Conservation (phyloP, 176 grass and related monocot genomes). For the Aechmea fasciata region DNA sequence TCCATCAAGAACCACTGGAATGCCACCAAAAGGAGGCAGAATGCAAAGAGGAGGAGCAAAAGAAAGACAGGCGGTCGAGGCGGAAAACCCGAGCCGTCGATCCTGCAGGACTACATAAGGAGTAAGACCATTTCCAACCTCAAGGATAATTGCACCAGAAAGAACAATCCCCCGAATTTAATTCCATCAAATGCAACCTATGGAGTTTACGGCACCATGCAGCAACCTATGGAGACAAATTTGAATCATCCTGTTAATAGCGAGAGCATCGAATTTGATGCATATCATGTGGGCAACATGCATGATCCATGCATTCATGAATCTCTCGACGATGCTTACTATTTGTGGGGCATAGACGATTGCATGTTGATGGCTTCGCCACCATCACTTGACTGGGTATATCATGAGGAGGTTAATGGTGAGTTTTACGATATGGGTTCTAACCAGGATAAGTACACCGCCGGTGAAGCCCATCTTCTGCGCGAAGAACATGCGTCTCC, state of each 20-base stretch:
- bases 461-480: background rate
- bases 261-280: background rate
- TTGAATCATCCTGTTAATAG: background rate
- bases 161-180: background rate
- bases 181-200: background rate
- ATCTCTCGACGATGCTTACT: background rate
- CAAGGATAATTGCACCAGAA: background rate
- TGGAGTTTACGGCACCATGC: background rate
- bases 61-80: constrained; percentile 29
- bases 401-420: background rate
- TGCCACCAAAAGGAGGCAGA: constrained; percentile 49
- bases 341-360: background rate
- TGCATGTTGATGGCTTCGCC: background rate
- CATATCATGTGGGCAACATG: background rate
- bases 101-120: constrained; percentile 57
- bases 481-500: background rate
- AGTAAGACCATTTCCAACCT: background rate
- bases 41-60: constrained; percentile 41
- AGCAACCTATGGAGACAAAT: background rate
- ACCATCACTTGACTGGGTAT: background rate
- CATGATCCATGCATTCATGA: background rate
- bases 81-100: constrained; percentile 13
- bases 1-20: constrained; percentile 90
- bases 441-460: background rate
- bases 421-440: background rate